Evolutionary conservation across 225 moss, liverwort and hornwort genomes (phyloP).

Genomic region (Anthoceros angustus): DNA sequence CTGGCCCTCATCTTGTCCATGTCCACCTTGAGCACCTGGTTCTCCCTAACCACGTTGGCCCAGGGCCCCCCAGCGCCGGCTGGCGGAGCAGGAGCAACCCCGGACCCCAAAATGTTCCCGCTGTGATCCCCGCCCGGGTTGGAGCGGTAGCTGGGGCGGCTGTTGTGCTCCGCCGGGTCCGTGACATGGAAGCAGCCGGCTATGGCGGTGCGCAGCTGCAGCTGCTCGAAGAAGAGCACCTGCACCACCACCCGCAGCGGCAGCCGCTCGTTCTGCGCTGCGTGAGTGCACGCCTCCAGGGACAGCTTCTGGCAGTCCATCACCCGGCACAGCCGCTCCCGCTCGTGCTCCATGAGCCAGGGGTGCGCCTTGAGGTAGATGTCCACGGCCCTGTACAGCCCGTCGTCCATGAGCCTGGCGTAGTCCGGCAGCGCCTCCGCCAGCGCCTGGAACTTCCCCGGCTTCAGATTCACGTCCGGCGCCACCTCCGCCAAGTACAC

Average conservation of each 20-base stretch:
- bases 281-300: constrained; percentile 50
- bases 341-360: constrained; percentile 39
- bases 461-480: constrained; percentile 52
- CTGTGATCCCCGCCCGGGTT: constrained; percentile 13
- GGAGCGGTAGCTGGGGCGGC: not conserved
- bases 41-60: constrained; percentile 23
- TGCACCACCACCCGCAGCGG: constrained; percentile 48
- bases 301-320: constrained; percentile 62
- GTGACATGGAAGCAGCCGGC: constrained; percentile 39
- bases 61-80: constrained; percentile 21
- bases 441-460: constrained; percentile 48
- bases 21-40: constrained; percentile 34
- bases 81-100: constrained; percentile 15
- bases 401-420: constrained; percentile 57
- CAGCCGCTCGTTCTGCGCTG: constrained; percentile 48
- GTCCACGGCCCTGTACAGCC: constrained; percentile 71
- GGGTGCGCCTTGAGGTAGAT: constrained; percentile 77
- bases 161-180: constrained; percentile 11
- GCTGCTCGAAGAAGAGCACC: constrained; percentile 51
- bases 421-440: constrained; percentile 65
- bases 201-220: constrained; percentile 47
- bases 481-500: constrained; percentile 73
- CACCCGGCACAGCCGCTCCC: constrained; percentile 35
- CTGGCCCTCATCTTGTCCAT: constrained; percentile 41
- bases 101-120: constrained; percentile 20